Base-by-base conservation (phyloP, 2,329 filamentous ascomycete species). In the Sporothrix humicola region DNA sequence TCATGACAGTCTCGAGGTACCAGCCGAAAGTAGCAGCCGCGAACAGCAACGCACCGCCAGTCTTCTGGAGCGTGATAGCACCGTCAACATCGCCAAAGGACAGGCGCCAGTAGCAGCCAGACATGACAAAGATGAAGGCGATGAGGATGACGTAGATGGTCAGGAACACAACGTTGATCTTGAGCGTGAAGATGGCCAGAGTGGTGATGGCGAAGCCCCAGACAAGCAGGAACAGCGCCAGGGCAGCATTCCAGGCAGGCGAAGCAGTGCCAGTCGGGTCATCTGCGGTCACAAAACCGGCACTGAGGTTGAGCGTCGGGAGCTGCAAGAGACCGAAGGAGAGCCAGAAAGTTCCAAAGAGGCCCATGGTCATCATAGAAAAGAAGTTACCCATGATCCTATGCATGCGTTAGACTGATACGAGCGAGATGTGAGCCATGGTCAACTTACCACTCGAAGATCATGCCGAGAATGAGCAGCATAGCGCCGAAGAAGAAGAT, bases 1-100 rank as follows among this genome's bases (percentile, higher is more conserved):
- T 87, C 73, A 87, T 87, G 5, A 86, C 85, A 68, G 87, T 83
- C 10, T 84, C 83, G 79, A 87, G 85, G 74, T 87, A 87, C 84
- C 85, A 88, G 1, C 86, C 86, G 4, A 87, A 76, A 0, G 82
- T 26, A 0, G 82, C 85, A 0, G 86, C 84, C 0, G 86, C 79
- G 73, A 88, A 87, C 31, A 84, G 76, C 9, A 83, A 74, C 2
- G 81, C 82, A 2, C 81, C 83, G 3, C 82, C 82, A 52, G 78
- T 79, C 80, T 84, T 86, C 73, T 87, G 85, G 72, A 87, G 78
- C 48, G 78, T 80, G 65, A 77, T 65, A 3, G 85, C 85, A 46
- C 78, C 79, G 2, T 81, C 80, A 74, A 82, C 84, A 12, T 87
- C 79, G 0, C 84, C 85, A 37, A 76, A 80, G 20, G 81, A 83